Evolutionary conservation across 805 yeast genomes (phyloP).

Genomic region (Pichia ethanolica): DNA sequence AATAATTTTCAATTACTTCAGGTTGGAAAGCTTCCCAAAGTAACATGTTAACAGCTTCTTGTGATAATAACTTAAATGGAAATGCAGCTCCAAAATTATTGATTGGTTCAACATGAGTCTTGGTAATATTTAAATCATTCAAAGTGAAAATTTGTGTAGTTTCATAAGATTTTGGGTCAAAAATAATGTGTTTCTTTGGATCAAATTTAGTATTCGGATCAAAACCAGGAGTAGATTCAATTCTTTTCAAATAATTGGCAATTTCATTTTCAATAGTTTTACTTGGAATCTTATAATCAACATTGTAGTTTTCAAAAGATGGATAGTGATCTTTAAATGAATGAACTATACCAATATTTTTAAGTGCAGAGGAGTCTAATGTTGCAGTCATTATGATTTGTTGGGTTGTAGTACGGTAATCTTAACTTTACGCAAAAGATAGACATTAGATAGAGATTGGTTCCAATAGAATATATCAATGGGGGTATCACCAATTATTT

Average conservation of each 20-base stretch:
- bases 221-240: constrained; percentile 20
- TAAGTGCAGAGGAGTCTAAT: constrained; percentile 14
- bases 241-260: constrained; percentile 9
- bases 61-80: constrained; percentile 51
- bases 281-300: constrained; percentile 16
- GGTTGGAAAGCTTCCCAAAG: constrained; percentile 42
- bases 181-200: constrained; percentile 29
- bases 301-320: background rate
- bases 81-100: constrained; percentile 38
- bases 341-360: constrained; percentile 13
- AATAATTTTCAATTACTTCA: constrained; percentile 34
- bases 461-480: too few species aligned
- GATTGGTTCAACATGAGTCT: constrained; percentile 25
- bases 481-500: too few species aligned
- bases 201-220: constrained; percentile 29
- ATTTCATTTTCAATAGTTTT: constrained; percentile 20
- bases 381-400: background rate
- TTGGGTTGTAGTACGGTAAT: too few species aligned
- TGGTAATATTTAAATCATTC: constrained; percentile 28
- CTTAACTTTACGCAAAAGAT: too few species aligned
- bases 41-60: constrained; percentile 50
- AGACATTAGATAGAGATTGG: too few species aligned
- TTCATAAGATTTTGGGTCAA: constrained; percentile 29
- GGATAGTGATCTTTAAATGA: constrained; percentile 13
- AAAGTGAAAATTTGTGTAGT: constrained; percentile 31